Evolutionary conservation across 495 filamentous ascomycete genomes (phyloP).

Genomic region (Penicillium cataractarum): DNA sequence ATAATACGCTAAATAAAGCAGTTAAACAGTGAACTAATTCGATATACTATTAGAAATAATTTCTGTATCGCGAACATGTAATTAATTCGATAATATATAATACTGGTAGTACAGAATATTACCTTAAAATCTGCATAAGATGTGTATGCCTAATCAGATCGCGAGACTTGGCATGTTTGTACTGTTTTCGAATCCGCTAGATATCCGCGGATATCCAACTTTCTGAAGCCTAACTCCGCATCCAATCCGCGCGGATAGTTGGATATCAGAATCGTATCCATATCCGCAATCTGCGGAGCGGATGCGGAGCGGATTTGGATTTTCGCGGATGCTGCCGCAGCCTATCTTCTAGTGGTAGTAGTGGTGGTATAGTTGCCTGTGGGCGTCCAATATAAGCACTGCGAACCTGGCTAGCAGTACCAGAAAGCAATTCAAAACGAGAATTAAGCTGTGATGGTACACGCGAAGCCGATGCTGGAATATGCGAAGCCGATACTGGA

Average conservation of each 20-base stretch:
- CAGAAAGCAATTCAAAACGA: too few relatives aligned
- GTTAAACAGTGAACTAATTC: neutral
- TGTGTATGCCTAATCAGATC: neutral
- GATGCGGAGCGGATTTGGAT: neutral
- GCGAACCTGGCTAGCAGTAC: too few relatives aligned
- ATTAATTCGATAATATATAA: neutral
- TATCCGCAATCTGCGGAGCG: slow-evolving; percentile 1
- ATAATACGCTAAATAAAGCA: neutral
- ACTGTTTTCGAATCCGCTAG: neutral
- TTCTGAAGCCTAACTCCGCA: neutral
- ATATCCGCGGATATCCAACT: neutral
- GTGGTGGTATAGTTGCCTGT: too few relatives aligned
- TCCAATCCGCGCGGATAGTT: neutral
- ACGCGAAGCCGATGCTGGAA: too few relatives aligned
- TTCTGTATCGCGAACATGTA: neutral
- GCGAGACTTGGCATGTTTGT: neutral
- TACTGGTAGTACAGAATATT: neutral
- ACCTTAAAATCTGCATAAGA: neutral
- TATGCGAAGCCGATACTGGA: too few relatives aligned
- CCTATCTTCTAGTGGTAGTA: too few relatives aligned
- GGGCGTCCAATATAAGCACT: too few relatives aligned
- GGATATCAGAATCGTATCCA: neutral
- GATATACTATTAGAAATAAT: neutral
- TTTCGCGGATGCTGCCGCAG: neutral
- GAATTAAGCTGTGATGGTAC: too few relatives aligned